A percentile compares a stretch with the other conserved stretches of the same genome.
These are phyloP conservation scores for Leccinellum rugosiceps DNA, from an alignment of 768 basidiomycete species.

Conservation along the genomic window DNA sequence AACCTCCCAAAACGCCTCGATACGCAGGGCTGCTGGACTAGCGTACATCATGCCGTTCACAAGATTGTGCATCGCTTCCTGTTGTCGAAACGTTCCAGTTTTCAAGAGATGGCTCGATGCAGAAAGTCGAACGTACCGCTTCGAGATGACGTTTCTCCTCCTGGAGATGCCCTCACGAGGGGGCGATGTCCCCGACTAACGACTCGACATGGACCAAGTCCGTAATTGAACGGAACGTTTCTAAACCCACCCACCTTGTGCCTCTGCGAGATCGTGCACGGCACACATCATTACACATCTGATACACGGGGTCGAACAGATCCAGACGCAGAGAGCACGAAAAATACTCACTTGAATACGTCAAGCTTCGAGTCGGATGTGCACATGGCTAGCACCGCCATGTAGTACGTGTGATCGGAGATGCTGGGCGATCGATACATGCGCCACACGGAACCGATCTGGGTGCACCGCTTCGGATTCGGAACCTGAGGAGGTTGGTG, in stretches of 20 bases:
- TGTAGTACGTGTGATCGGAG: constrained; percentile 96
- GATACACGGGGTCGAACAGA: neutral
- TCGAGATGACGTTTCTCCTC: constrained; percentile 77
- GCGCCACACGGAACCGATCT: neutral
- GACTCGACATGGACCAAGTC: neutral
- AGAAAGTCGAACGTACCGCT: constrained; percentile 40
- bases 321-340: neutral
- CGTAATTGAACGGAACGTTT: too few species aligned
- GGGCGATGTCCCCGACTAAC: constrained; percentile 88
- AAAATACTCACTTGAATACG: constrained; percentile 56
- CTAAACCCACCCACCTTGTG: constrained; percentile 57
- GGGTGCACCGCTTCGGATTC: constrained; percentile 69
- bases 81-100: neutral
- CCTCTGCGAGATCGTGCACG: constrained; percentile 96
- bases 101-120: neutral
- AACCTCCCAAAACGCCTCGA: constrained; percentile 68
- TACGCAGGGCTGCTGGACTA: constrained; percentile 62
- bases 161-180: constrained; percentile 82
- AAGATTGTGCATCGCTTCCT: constrained; percentile 92
- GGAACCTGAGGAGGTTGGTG: constrained; percentile 53
- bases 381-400: constrained; percentile 93
- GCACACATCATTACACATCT: constrained; percentile 82
- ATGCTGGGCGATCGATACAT: constrained; percentile 48
- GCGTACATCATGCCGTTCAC: constrained; percentile 82
- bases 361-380: constrained; percentile 71